Evolutionary conservation across 2,329 filamentous ascomycete genomes (phyloP), one percentile per base, ranked within the genome.

Genomic region (Diaporthe eres): DNA sequence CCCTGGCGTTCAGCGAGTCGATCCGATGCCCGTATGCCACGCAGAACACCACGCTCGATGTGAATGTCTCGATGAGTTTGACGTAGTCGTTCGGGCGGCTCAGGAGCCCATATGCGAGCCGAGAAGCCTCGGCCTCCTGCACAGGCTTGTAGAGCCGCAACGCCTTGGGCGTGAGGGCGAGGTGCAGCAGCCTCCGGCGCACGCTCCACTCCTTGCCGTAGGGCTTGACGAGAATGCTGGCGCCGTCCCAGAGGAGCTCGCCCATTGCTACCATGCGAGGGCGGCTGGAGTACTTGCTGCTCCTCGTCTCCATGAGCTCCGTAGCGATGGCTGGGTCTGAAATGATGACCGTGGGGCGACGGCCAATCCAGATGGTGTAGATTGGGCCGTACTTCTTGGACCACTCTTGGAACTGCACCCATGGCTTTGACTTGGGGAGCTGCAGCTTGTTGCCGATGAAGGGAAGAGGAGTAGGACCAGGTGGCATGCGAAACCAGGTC

Each of bases 11-110:
- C 28, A 87, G 78, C 1, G 86, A 86, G 75, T 89, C 86, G 72
- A 88, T 86, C 9, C 87, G 85, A 74, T 88, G 86, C 0, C 88
- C 88, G 77, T 89, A 90, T 6, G 87, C 84, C 5, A 89, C 86
- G 7, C 85, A 87, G 76, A 89, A 88, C 8, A 88, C 87, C 44
- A 89, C 83, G 76, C 85, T 87, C 2, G 85, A 84, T 0, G 87
- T 87, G 77, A 87, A 90, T 0, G 86, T 83, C 78, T 88, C 85
- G 34, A 89, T 83, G 25, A 85, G 82, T 67, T 85, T 84, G 76
- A 87, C 86, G 82, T 87, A 89, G 34, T 83, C 83, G 2, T 77
- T 74, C 0, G 86, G 83, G 7, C 81, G 81, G 4, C 80, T 74
- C 17, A 89, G 80, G 8, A 90, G 80, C 9, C 87, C 83, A 74